Base-by-base conservation (phyloP, 495 filamentous ascomycete species). In the Neurospora discreta region DNA sequence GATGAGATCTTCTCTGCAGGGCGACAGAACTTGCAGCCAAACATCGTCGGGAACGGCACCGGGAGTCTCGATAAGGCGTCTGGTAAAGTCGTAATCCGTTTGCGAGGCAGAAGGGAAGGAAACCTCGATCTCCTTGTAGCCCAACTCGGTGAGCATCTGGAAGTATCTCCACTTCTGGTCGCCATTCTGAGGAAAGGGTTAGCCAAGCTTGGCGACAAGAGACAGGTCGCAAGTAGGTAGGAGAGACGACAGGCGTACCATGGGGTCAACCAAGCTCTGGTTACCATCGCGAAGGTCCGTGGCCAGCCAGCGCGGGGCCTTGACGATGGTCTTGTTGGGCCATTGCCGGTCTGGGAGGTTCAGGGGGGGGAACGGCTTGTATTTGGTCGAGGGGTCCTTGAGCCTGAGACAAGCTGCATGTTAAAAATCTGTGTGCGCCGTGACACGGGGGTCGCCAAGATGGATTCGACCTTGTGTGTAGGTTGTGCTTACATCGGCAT, bases 51-150 rank as follows among this genome's bases (percentile, higher is more conserved):
- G 95, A 11, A 94, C 89, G 6, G 88, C 86, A 39, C 92, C 94
- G 6, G 94, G 92, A 13, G 94, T 96, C 76, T 95, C 90, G 70
- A 99, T 89, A 46, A 98, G 84, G 72, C 91, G 89, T 69, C 92
- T 89, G 39, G 94, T 98, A 80, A 98, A 98, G 81, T 97, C 93
- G 84, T 93, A 98, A 79, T 98, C 95, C 76, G 90, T 96, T 81
- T 97, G 90, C 38, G 93, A 96, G 23, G 95, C 92, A 6, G 94
- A 96, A 41, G 95, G 95, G 82, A 97, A 98, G 1, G 94, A 97
- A 13, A 98, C 90, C 80, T 99, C 95, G 75, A 99, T 97, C 82
- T 99, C 95, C 81, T 98, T 98, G 85, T 98, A 98, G 73, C 95
- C 95, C 68, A 98, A 90, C 74, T 92, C 89, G 74, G 92, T 89